phyloP scores from a whole-genome alignment of 2,329 filamentous ascomycete species.

The Colletotrichum endophyticum region DNA sequence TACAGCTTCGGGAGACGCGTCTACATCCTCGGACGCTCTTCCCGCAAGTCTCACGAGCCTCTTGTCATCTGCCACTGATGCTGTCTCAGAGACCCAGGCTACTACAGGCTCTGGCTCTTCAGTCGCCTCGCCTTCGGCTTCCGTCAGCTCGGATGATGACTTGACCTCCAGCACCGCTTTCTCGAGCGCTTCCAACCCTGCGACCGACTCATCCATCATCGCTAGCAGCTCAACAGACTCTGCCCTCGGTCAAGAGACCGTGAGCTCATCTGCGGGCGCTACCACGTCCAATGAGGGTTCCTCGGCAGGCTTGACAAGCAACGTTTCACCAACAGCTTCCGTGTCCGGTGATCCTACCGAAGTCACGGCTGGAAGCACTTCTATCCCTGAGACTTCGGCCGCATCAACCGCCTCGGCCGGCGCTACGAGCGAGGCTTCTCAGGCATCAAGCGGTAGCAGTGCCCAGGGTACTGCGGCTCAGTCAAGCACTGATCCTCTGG shows the following conservation, averaged over 20 bases:
- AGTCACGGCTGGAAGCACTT: accelerated
- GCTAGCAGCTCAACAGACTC: background rate
- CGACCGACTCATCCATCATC: background rate
- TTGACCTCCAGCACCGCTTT: background rate
- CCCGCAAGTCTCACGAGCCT: background rate
- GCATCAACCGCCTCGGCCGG: background rate
- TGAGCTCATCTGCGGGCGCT: background rate
- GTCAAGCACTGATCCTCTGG: background rate
- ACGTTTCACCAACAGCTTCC: background rate
- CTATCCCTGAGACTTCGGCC: background rate
- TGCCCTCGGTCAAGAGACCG: background rate
- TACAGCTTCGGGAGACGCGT: background rate
- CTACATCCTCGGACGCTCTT: background rate
- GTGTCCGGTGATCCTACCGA: background rate
- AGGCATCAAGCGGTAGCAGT: background rate
- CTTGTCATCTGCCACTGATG: background rate
- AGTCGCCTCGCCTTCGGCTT: background rate
- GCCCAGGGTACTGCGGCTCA: background rate
- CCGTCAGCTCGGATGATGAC: background rate
- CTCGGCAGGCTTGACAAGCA: background rate
- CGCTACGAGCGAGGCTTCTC: background rate
- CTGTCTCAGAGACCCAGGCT: background rate
- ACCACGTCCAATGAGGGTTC: background rate
- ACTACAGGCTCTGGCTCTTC: background rate
- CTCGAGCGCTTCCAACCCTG: background rate